These are phyloP conservation scores for Choricystis sp. DNA, from an alignment of 139 green algal genomes.

Conservation along the genomic window DNA sequence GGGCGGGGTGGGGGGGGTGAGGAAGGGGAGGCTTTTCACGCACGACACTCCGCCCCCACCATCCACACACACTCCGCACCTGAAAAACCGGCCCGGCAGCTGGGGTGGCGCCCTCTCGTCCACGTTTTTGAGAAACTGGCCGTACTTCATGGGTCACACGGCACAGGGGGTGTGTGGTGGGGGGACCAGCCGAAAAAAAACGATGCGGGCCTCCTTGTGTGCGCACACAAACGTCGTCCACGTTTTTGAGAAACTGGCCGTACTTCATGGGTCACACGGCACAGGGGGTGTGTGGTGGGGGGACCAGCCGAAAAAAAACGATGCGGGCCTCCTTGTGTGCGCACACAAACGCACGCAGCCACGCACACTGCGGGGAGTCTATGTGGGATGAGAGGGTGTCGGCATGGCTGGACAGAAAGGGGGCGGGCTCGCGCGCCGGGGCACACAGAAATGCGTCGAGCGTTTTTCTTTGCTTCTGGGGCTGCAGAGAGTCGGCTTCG, in stretches of 20 bases:
- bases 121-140: slow-evolving; percentile 15
- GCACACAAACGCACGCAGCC: no score
- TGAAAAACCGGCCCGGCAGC: slow-evolving; percentile 24
- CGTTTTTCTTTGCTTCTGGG: no score
- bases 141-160: slow-evolving; percentile 20
- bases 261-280: slow-evolving; percentile 20
- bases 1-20: background rate
- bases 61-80: slow-evolving; percentile 8
- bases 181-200: background rate
- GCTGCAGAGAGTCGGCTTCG: no score
- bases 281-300: slow-evolving; percentile 2
- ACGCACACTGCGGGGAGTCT: no score
- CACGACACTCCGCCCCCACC: background rate
- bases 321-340: no score
- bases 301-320: no score
- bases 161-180: slow-evolving; percentile 3
- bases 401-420: no score
- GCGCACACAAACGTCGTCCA: no score
- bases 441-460: no score
- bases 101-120: slow-evolving; percentile 12
- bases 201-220: no score
- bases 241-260: slow-evolving; percentile 13
- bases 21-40: background rate
- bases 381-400: no score
- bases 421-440: no score